Base-by-base conservation (phyloP, 2,329 filamentous ascomycete genomes). In the Leptodontidium sp. region DNA sequence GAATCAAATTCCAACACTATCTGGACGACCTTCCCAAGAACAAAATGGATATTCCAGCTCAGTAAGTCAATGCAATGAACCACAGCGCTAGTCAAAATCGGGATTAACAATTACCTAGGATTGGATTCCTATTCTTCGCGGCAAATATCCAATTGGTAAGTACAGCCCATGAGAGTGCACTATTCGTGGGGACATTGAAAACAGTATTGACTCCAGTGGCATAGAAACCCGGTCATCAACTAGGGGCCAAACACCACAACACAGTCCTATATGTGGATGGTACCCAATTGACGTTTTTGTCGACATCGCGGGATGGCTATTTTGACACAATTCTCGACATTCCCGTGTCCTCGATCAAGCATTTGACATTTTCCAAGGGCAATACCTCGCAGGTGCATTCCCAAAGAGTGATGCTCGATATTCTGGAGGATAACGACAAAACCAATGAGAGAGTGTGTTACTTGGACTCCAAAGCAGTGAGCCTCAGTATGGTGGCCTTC, bases 1-100 rank as follows among this genome's bases (percentile, higher is more conserved):
- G 68, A 38, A 45, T 58, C 11, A 45, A 24, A 9, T 76, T 77
- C 24, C 68, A 74, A 21, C 12, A 43, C 2, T 78, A 73, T 57
- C n/a, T 77, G 11, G 74, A 77, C 47, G 38, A 65, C 14, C 15
- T 26, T 24, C 7, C 8, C n/a, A 32, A 53, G 35, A 35, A 15
- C 45, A 29, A 15, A 26, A 35, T 32, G 1, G 2, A 64, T n/a
- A 1, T 21, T 14, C 45, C 32, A 17, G 35, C 12, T 8, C n/a
- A 21, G 49, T 53, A 7, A 29, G 49, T 24, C 9, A 29, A 15
- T 5, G 11, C 26, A 21, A 43, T n/a, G 5, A 12, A 14, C 47
- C 12, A 2, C 52, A 50, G 21, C 7, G 45, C 21, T 24, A 9
- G 12, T 57, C 26, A 15, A 17, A 21, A 21, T 21, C 21, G 21